Conservation (phyloP, 2,329 filamentous ascomycete genomes). For the Alternaria brassicae region DNA sequence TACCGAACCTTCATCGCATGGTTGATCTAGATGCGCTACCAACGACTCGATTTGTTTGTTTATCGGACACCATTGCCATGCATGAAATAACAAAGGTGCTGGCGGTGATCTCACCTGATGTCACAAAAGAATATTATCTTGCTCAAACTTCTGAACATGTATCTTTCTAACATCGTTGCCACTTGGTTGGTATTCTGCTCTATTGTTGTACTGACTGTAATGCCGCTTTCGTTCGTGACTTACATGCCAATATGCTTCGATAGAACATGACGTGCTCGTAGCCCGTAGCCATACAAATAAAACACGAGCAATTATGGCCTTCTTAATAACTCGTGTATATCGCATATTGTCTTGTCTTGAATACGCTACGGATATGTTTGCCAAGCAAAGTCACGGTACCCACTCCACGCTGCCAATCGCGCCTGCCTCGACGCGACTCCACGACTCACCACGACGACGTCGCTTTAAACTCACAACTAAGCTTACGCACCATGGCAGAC, state of each 20-base stretch:
- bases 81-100: not conserved
- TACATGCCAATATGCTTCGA: not conserved
- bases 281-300: not conserved
- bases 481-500: not conserved
- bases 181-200: not conserved
- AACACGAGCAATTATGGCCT: not conserved
- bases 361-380: not conserved
- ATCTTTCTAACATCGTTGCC: not conserved
- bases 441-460: not conserved
- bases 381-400: not conserved
- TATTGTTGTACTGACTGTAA: not conserved
- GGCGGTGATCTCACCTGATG: not conserved
- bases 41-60: not conserved
- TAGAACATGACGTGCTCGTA: not conserved
- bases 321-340: not conserved
- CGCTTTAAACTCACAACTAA: constrained; percentile 6
- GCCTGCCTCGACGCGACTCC: not conserved
- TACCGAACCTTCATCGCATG: constrained; percentile 66
- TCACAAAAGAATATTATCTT: not conserved
- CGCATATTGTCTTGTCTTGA: too few relatives aligned
- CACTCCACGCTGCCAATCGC: not conserved
- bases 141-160: not conserved
- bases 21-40: constrained; percentile 60
- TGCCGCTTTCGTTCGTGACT: not conserved
- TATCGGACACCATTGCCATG: not conserved